Conservation (phyloP, 2,329 filamentous ascomycete species). For the Neonectria sp. region DNA sequence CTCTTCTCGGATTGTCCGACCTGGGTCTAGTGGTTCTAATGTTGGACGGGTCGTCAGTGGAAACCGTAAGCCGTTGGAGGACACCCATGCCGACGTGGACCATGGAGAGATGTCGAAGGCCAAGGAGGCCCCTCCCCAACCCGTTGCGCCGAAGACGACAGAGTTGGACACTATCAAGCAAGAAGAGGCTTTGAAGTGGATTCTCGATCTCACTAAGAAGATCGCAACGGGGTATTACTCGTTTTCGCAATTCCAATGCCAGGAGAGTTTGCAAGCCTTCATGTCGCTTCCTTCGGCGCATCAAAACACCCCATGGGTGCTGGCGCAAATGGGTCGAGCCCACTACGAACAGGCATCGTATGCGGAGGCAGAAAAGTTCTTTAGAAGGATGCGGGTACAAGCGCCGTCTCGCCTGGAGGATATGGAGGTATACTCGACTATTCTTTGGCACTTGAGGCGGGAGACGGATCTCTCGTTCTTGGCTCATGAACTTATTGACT, state of each 20-base stretch:
- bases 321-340: conserved; percentile 90
- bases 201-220: conserved; percentile 86
- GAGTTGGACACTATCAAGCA: conserved; percentile 74
- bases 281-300: conserved; percentile 79
- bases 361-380: conserved; percentile 87
- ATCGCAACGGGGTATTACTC: conserved; percentile 85
- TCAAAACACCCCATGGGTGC: conserved; percentile 92
- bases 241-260: conserved; percentile 83
- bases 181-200: conserved; percentile 81
- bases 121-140: conserved; percentile 59
- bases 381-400: conserved; percentile 82
- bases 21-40: conserved; percentile 76
- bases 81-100: conserved; percentile 79
- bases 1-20: conserved; percentile 75
- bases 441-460: conserved; percentile 97
- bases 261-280: conserved; percentile 83
- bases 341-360: conserved; percentile 94
- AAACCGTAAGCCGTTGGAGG: conserved; percentile 82
- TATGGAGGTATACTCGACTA: conserved; percentile 98
- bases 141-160: conserved; percentile 55
- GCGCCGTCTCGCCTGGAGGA: conserved; percentile 89
- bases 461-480: conserved; percentile 94
- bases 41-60: conserved; percentile 92
- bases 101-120: conserved; percentile 70
- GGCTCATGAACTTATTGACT: conserved; percentile 89